phyloP scores from a whole-genome alignment of 176 grass and related monocot genomes.

The Eragrostis curvula region DNA sequence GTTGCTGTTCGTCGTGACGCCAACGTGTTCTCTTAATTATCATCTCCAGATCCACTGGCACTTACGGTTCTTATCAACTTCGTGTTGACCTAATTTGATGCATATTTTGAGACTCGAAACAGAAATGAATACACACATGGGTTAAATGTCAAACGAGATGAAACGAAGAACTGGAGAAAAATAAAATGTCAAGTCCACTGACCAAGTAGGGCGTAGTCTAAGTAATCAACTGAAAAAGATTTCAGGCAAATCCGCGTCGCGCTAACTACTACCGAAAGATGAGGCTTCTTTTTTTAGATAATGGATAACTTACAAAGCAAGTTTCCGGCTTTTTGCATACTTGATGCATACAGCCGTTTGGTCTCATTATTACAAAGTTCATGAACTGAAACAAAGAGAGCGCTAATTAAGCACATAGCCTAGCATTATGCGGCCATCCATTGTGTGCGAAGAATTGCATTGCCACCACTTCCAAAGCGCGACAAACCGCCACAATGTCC shows the following conservation, averaged over 20 bases:
- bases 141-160: neutral
- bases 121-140: neutral
- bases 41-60: neutral
- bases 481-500: too few relatives aligned
- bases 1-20: slow-evolving; percentile 26
- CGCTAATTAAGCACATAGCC: too few relatives aligned
- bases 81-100: neutral
- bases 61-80: neutral
- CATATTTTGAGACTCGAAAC: neutral
- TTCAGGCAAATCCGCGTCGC: neutral
- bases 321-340: too few relatives aligned
- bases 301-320: too few relatives aligned
- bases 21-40: neutral
- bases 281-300: too few relatives aligned
- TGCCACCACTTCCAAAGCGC: too few relatives aligned
- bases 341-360: too few relatives aligned
- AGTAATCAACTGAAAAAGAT: neutral
- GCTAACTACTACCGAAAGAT: neutral
- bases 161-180: neutral
- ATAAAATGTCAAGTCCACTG: neutral
- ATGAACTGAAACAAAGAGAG: too few relatives aligned
- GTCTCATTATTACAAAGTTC: too few relatives aligned
- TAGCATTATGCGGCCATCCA: too few relatives aligned
- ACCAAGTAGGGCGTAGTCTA: neutral
- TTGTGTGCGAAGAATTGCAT: too few relatives aligned